phyloP scores from a whole-genome alignment of 495 filamentous ascomycete species.

The Neurospora sp. region DNA sequence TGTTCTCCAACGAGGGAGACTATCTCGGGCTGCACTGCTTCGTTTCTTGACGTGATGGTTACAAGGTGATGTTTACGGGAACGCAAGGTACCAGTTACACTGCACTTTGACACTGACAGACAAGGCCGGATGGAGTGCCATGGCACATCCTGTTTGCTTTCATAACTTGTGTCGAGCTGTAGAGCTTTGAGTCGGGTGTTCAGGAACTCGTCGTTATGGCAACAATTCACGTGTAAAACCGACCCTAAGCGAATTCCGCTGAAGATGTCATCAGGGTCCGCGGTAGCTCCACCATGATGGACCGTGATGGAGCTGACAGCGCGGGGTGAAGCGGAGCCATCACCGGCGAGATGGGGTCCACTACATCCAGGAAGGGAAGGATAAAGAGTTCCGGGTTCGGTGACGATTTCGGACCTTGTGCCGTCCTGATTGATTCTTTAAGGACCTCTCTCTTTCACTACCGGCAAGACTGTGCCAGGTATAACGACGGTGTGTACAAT shows the following conservation, averaged over 20 bases:
- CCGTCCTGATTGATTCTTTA: background rate
- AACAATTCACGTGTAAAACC: background rate
- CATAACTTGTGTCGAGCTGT: background rate
- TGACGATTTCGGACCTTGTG: background rate
- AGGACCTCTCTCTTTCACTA: background rate
- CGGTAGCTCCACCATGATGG: background rate
- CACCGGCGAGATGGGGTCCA: background rate
- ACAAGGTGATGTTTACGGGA: background rate
- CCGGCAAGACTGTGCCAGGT: background rate
- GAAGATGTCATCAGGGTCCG: background rate
- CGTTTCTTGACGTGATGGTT: background rate
- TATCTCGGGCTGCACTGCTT: background rate
- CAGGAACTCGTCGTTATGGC: background rate
- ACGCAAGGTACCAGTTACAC: background rate
- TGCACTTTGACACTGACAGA: background rate
- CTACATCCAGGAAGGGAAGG: background rate
- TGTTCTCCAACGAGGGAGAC: background rate
- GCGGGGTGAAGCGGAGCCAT: background rate
- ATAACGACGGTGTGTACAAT: background rate
- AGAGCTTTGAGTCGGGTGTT: background rate
- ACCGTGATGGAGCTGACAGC: background rate
- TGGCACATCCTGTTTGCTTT: background rate
- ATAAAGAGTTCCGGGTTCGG: background rate
- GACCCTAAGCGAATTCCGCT: background rate
- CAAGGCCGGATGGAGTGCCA: background rate